Conservation (phyloP, 2,329 filamentous ascomycete genomes). For the Mycosphaerella sp. region DNA sequence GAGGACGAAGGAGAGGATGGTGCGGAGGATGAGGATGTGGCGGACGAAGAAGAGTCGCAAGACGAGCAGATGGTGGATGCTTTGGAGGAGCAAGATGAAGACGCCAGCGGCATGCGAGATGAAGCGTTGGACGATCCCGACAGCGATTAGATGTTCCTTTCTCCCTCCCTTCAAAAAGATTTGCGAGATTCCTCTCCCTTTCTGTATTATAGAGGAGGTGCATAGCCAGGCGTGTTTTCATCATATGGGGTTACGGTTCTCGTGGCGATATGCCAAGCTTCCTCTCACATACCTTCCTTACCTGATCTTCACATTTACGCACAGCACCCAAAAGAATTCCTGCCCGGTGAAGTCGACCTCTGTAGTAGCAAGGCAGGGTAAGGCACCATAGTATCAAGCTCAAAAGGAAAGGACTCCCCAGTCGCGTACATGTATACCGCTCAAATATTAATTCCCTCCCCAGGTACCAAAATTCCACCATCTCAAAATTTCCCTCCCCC, state of each 20-base stretch:
- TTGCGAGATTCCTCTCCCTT: not conserved
- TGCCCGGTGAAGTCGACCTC: no score
- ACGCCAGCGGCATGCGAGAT: constrained; percentile 42
- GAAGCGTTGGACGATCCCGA: constrained; percentile 33
- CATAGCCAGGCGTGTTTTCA: not conserved
- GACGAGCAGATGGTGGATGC: constrained; percentile 28
- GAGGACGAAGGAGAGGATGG: constrained; percentile 31
- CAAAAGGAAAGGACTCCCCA: no score
- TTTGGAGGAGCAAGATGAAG: constrained; percentile 47
- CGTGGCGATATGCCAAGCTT: not conserved
- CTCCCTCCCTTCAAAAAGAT: not conserved
- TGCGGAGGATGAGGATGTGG: constrained; percentile 40
- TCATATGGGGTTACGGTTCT: not conserved
- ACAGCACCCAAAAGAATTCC: no score
- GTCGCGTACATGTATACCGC: no score
- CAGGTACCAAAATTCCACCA: no score
- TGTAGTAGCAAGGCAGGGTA: no score
- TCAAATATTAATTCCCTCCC: no score
- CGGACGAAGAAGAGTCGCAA: constrained; percentile 50
- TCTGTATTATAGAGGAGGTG: not conserved
- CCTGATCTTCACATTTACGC: no score
- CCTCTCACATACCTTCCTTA: no score
- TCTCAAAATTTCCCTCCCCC: no score
- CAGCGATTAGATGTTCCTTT: constrained; percentile 23
- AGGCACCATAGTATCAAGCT: no score